phyloP scores from a whole-genome alignment of 192 early-diverging fungal species.

The Thamnidium elegans region DNA sequence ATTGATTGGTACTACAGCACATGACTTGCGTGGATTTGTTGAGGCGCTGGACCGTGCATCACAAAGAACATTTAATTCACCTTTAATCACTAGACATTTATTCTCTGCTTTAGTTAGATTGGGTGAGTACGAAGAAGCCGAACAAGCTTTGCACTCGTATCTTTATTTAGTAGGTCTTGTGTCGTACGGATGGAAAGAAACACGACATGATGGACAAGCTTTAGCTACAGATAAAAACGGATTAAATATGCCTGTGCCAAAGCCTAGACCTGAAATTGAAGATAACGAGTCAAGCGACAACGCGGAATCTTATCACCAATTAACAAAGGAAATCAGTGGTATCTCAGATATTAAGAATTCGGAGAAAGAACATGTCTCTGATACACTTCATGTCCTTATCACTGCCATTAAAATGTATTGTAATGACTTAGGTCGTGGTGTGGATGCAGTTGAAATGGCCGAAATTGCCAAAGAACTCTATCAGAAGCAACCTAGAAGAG shows the following conservation, averaged over 20 bases:
- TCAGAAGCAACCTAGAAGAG: constrained; percentile 2
- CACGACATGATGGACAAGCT: constrained; percentile 13
- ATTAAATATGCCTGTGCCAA: constrained; percentile 17
- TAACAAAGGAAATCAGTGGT: background rate
- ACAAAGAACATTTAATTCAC: constrained; percentile 69
- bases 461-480: constrained; percentile 24
- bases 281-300: background rate
- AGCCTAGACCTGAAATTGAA: background rate
- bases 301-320: no score
- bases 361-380: constrained; percentile 24
- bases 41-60: constrained; percentile 62
- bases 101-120: constrained; percentile 52
- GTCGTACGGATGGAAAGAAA: constrained; percentile 24
- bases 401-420: constrained; percentile 46
- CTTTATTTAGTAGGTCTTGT: constrained; percentile 48
- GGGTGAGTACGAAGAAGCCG: constrained; percentile 76
- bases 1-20: constrained; percentile 46
- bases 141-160: constrained; percentile 65
- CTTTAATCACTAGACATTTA: constrained; percentile 61
- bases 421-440: constrained; percentile 28
- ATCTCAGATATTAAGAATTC: constrained; percentile 27
- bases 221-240: constrained; percentile 18
- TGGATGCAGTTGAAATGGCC: constrained; percentile 30
- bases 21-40: constrained; percentile 56
- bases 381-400: constrained; percentile 26